phyloP scores from a whole-genome alignment of 1,284 basidiomycete genomes.

The Inonotus hispidus region DNA sequence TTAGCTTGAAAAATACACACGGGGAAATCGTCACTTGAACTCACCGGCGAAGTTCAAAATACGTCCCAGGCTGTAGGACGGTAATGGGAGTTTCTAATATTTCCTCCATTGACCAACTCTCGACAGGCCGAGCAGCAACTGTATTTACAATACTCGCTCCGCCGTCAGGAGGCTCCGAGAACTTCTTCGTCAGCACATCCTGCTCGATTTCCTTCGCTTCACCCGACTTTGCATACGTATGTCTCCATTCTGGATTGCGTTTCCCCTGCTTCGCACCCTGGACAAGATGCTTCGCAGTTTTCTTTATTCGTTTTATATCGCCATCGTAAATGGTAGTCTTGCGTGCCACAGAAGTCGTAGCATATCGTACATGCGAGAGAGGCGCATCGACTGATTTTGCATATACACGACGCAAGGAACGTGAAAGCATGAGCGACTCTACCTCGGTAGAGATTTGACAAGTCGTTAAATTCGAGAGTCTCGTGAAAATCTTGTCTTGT shows the following conservation, averaged over 20 bases:
- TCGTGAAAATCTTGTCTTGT: too few relatives aligned
- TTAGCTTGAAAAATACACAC: background rate
- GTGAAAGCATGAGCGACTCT: constrained; percentile 3
- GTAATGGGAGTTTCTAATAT: background rate
- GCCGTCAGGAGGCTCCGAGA: background rate
- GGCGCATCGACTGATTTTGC: background rate
- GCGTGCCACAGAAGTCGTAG: background rate
- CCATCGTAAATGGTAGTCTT: background rate
- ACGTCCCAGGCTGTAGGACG: constrained; percentile 40
- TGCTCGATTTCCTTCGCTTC: background rate
- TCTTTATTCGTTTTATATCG: background rate
- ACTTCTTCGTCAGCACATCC: background rate
- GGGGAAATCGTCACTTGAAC: constrained; percentile 19
- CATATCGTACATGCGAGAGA: background rate
- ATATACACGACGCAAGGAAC: constrained; percentile 1
- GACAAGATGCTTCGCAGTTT: background rate
- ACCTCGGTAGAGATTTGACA: too few relatives aligned
- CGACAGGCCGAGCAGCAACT: background rate
- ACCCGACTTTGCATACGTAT: constrained; percentile 5
- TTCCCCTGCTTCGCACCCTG: background rate
- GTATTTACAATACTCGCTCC: background rate
- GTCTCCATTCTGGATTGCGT: constrained; percentile 9
- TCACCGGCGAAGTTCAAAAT: constrained; percentile 58
- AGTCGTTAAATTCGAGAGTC: too few relatives aligned
- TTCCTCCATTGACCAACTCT: constrained; percentile 5